Base-by-base conservation (phyloP, 2,329 filamentous ascomycete species). In the Aspergillus carbonarius region DNA sequence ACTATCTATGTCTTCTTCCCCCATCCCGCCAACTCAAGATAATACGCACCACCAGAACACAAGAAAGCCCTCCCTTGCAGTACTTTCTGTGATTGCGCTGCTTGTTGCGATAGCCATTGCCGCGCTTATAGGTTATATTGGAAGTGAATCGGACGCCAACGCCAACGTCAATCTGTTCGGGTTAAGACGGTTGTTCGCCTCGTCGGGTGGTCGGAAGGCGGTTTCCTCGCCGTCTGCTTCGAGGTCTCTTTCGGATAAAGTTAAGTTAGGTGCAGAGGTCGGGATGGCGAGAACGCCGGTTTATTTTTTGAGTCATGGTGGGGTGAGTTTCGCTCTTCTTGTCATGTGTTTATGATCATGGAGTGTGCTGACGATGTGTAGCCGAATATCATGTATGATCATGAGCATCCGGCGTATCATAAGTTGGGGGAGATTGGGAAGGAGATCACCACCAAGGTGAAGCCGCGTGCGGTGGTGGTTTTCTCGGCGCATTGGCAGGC, bases 401-500 rank as follows among this genome's bases (percentile, higher is more conserved):
- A 79, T 4, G 71, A 84, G 0, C 89, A 92, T 68, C 86, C 88
- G 1, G 89, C 85, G 9, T 90, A 88, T 66, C 70, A 78, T 4
- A 78, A 88, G 55, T 82, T 92, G 4, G 82, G 87, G 64, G 72
- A 79, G 23, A 86, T 91, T 54, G 89, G 89, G 42, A 79, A 73
- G 7, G 88, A 92, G 67, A 91, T 92, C 69, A 91, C 88, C 0
- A 78, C 83, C 27, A 83, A 85, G 61, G 84, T 91, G 44, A 88
- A 87, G 66, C 89, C 89, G 1, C 87, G 84, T 61, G 90, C 88
- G 1, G 82, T 92, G 15, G 85, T 92, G 1, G 87, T 92, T 25
- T 88, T 93, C 70, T 91, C 89, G 0, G 90, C 88, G 1, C 89
- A 93, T 73, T 92, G 90, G 89, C 86, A 90, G 74, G 85, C 82